A percentile compares a stretch with the other conserved stretches of the same genome.
Conservation (phyloP, 371 early-diverging fungal species). For the Sporodiniella umbellata region DNA sequence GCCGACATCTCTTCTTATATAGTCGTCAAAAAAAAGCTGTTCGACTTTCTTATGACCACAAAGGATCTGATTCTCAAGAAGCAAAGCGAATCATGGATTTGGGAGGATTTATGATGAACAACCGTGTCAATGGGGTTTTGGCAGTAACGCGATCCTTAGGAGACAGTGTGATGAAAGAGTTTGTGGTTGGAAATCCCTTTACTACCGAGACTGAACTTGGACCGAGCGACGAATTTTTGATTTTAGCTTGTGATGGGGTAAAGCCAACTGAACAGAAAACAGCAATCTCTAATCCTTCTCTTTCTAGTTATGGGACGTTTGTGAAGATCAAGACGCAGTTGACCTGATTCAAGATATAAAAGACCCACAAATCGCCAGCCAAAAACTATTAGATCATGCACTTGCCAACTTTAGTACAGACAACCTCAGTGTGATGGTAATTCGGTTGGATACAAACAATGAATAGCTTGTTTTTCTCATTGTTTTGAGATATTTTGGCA, state of each 20-base stretch:
- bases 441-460: neutral
- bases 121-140: constrained; percentile 97
- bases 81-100: constrained; percentile 84
- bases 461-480: neutral
- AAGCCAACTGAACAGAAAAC: constrained; percentile 22
- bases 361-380: constrained; percentile 82
- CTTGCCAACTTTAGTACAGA: constrained; percentile 91
- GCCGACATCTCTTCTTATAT: neutral
- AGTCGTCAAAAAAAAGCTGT: constrained; percentile 84
- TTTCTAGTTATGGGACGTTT: constrained; percentile 99
- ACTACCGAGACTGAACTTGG: constrained; percentile 85
- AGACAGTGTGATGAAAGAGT: constrained; percentile 95
- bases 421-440: constrained; percentile 40
- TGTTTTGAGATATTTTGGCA: neutral
- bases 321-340: constrained; percentile 93
- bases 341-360: constrained; percentile 74
- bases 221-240: constrained; percentile 74
- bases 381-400: constrained; percentile 82
- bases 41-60: constrained; percentile 95
- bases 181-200: constrained; percentile 91
- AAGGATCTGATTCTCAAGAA: constrained; percentile 90
- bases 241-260: constrained; percentile 98
- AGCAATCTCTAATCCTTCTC: too few relatives aligned
- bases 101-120: constrained; percentile 96
- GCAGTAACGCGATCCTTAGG: constrained; percentile 97